These are phyloP conservation scores for Acephala macrosclerotiorum DNA, from an alignment of 2,329 filamentous ascomycete species.

Conservation along the genomic window DNA sequence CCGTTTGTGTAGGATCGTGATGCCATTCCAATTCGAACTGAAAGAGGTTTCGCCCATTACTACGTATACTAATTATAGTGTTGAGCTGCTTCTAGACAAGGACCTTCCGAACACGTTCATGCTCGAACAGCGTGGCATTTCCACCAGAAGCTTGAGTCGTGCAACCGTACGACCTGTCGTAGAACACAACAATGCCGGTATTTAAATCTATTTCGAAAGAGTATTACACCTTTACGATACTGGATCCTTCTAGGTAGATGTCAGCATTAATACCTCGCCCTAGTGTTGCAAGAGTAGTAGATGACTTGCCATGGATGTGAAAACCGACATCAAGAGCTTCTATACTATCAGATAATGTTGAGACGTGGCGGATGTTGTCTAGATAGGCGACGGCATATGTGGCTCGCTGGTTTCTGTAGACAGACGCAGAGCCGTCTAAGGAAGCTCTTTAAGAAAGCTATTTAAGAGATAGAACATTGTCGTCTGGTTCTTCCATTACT, in stretches of 20 bases:
- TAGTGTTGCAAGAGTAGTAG: constrained; percentile 12
- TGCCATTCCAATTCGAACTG: constrained; percentile 23
- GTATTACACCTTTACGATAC: too few relatives aligned
- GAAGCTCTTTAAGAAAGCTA: constrained; percentile 18
- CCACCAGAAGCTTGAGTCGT: too few relatives aligned
- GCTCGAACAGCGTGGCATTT: too few relatives aligned
- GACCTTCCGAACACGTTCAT: not conserved
- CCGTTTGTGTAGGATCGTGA: constrained; percentile 16
- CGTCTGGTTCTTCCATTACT: constrained; percentile 13
- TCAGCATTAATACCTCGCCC: constrained; percentile 12
- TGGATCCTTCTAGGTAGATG: constrained; percentile 12
- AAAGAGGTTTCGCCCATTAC: constrained; percentile 20
- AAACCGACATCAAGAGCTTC: constrained; percentile 16
- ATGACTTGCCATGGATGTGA: constrained; percentile 14
- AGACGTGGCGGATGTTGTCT: constrained; percentile 6
- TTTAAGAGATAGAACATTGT: constrained; percentile 21
- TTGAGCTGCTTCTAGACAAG: constrained; percentile 19
- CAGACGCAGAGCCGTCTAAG: constrained; percentile 10
- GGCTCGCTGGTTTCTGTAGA: constrained; percentile 24
- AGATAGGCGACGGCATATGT: constrained; percentile 6
- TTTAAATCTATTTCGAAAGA: too few relatives aligned
- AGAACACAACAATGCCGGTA: too few relatives aligned
- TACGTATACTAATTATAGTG: constrained; percentile 23
- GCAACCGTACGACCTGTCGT: too few relatives aligned
- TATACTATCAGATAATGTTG: constrained; percentile 13